Base-by-base conservation (phyloP, 495 filamentous ascomycete genomes). In the Aspergillus steynii region DNA sequence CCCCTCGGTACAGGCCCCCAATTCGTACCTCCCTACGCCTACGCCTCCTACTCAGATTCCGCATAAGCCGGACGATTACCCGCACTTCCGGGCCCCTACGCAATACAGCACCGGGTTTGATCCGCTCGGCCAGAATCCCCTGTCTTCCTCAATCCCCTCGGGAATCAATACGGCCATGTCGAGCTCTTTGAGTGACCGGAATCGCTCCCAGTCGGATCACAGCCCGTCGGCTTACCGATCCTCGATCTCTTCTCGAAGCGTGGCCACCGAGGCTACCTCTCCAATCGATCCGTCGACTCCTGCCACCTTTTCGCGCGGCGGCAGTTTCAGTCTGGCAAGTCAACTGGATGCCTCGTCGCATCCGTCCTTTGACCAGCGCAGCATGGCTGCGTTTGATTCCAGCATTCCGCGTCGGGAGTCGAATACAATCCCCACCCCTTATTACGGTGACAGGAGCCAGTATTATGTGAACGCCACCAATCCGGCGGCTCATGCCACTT, bases 201-300 rank as follows among this genome's bases (percentile, higher is more conserved):
- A 74, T 59, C 71, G 77, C 27, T 76, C 77, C 29, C 71, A 74
- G 14, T 77, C 76, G 3, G 74, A 78, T 29, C 75, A 77, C 64
- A 77, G 75, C 54, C 72, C 71, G 0, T 70, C 76, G 7, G 75
- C 73, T 5, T 80, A 80, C 50, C 71, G 77, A 47, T 72, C 74
- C 0, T 79, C 77, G 4, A 76, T 80, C 10, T 79, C 77, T 14
- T 77, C 75, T 26, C 72, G 76, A 53, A 78, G 74, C 58, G 69
- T 75, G 42, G 71, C 72, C 3, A 77, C 77, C 4, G 77, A 80
- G 49, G 71, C 72, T 6, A 76, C 77, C 20, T 79, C 77, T 0
- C 77, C 77, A 8, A 75, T 76, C 60, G 77, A 80, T 50, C 69
- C 76, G 1, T 68, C 76, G 7, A 75, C 76, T 0, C 72, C 76